Evolutionary conservation across 2,329 filamentous ascomycete genomes (phyloP).

Genomic region (Zymoseptoria tritici): DNA sequence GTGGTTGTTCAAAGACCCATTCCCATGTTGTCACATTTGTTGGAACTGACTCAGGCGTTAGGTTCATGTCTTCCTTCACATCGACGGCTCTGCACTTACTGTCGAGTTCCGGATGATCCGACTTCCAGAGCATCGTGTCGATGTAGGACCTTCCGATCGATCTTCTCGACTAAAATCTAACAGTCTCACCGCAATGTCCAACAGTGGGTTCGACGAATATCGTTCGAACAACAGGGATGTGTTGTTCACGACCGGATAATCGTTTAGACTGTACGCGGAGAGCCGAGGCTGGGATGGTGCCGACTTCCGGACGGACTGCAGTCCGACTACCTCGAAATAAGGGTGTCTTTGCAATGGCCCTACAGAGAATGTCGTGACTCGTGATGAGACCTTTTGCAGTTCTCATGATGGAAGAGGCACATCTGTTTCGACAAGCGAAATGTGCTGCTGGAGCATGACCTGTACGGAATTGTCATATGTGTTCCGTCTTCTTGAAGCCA

Average conservation of each 20-base stretch:
- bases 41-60: constrained; percentile 38
- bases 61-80: background rate
- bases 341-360: background rate
- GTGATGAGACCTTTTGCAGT: background rate
- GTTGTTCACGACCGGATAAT: background rate
- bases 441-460: background rate
- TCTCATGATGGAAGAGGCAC: background rate
- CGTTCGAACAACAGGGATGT: background rate
- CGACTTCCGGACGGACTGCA: background rate
- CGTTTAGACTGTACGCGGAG: background rate
- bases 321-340: background rate
- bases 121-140: constrained; percentile 23
- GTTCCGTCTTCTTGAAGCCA: background rate
- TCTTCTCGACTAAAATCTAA: background rate
- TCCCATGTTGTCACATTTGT: constrained; percentile 50
- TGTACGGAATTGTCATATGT: no score
- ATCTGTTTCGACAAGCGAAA: background rate
- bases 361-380: background rate
- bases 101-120: constrained; percentile 37
- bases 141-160: background rate
- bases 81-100: constrained; percentile 21
- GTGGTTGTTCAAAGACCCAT: constrained; percentile 50
- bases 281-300: background rate
- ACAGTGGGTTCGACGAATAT: background rate
- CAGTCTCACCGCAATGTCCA: background rate